Evolutionary conservation across 176 grass and related monocot species (phyloP), one percentile per base, ranked within the genome.

Genomic region (barley (Hordeum vulgare)): DNA sequence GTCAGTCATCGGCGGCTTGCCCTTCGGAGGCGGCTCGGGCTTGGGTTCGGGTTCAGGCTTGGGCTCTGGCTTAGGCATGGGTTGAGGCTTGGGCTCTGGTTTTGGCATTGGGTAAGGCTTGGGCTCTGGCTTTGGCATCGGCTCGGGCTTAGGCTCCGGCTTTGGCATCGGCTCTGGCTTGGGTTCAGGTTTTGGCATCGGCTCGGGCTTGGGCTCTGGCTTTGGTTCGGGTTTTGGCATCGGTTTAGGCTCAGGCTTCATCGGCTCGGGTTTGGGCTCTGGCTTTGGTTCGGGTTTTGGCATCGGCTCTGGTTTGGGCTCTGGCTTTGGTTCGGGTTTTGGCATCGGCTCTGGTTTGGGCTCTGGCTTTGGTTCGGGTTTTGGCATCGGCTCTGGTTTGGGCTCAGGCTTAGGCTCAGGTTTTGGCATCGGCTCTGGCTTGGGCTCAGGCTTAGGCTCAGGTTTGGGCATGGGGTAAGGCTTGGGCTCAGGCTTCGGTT

Each of bases 161-260:
- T 67, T 7, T 0, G 77, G 77, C 5, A 12, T 20, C 0, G 76
- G 77, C 2, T 39, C 2, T 0, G 76, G 76, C 2, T 33, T 0
- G 0, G 78, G 78, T 1, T 14, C 1, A 0, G 78, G 78, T 0
- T 49, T 3, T 0, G 76, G 75, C 2, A 11, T 4, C 0, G 78
- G 78, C 0, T 81, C 0, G 0, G 77, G 77, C 0, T 27, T 10
- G 0, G 77, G 77, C 10, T 27, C 4, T 0, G 76, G 76, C 4
- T 39, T 11, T 0, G 76, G 76, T 4, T 13, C 8, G 0, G 75
- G 61, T 15, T 37, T 37, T 6, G 36, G 36, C 41, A 44, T 44
- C 2, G 71, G 59, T 2, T 61, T 0, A 0, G 74, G 74, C 3
- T 57, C 4, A 0, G 73, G 21, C 1, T 47, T 9, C n/a, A n/a